Evolutionary conservation across 2,329 filamentous ascomycete genomes (phyloP), one percentile per base, ranked within the genome.

Genomic region (Magnaporthales sp.): DNA sequence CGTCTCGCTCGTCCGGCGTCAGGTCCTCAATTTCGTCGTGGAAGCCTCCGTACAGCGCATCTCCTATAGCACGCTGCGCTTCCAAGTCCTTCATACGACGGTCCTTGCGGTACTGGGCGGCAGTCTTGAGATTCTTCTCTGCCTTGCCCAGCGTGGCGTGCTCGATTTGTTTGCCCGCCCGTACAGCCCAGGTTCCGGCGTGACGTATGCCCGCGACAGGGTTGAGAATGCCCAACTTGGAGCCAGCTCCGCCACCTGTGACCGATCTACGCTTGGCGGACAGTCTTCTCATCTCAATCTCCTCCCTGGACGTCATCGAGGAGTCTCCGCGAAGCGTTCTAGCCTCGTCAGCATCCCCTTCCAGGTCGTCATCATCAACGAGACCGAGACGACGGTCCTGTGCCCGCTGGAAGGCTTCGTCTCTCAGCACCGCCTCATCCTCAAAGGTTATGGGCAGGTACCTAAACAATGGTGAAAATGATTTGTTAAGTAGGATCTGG

Each of bases 361-460:
- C 76, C 63, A 80, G 79, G 22, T 83, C 81, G 11, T 85, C 83
- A 0, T 85, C 83, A 0, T 84, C 79, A 0, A 81, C 69, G 7
- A 91, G 76, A 0, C 89, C 88, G 67, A 93, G 85, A 9, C 90
- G 88, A 26, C 82, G 82, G 67, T 89, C 87, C 74, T 96, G 92
- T 3, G 89, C 89, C 62, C 90, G 84, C 71, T 92, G 89, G 74
- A 98, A 99, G 54, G 91, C 91, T 73, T 94, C 88, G 71, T 99
- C 95, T 7, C 94, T 89, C n/a, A 91, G 80, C 0, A 95, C 91
- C 2, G 95, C 95, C 74, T 97, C 94, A 70, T 98, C 95, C 75
- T 99, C 95, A 66, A 98, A 88, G 0, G 94, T 98, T 70, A 98
- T 96, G 0, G 95, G 95, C 3, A 99, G 81, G 73, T 97, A 97